Percentiles rank a stretch among this genome's conserved stretches.
These are phyloP conservation scores for Tetraselmis striata DNA, from an alignment of 139 green algal genomes.

Conservation along the genomic window DNA sequence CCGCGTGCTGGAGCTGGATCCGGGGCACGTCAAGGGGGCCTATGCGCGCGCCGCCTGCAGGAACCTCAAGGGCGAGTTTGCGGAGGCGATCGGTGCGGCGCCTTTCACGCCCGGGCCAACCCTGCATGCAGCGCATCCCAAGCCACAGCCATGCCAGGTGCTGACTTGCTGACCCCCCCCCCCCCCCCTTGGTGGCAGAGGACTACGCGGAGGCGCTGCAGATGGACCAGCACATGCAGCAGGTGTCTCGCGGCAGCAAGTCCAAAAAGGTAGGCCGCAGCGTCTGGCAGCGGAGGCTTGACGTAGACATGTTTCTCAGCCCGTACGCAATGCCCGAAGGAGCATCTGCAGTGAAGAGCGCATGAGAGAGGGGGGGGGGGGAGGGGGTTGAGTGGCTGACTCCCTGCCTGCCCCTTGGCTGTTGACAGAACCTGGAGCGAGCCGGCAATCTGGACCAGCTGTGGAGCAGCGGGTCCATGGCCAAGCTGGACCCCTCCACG, in stretches of 20 bases:
- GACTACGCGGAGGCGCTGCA: constrained; percentile 47
- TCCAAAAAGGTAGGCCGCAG: not conserved
- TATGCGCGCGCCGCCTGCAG: constrained; percentile 63
- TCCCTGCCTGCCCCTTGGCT: too few species aligned
- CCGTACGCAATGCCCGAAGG: too few species aligned
- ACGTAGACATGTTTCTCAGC: too few species aligned
- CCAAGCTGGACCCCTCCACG: not conserved
- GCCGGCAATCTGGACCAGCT: not conserved
- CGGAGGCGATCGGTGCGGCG: constrained; percentile 51
- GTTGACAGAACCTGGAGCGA: not conserved
- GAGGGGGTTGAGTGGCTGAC: too few species aligned
- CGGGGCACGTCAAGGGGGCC: constrained; percentile 60
- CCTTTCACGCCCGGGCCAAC: not conserved
- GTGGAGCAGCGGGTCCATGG: not conserved
- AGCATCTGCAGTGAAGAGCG: too few species aligned
- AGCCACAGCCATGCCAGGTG: not conserved
- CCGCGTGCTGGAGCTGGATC: constrained; percentile 51
- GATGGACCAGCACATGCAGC: constrained; percentile 22
- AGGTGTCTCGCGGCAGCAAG: not conserved
- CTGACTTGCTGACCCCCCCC: too few species aligned
- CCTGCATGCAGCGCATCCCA: not conserved
- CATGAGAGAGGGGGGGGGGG: too few species aligned
- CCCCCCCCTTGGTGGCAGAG: too few species aligned
- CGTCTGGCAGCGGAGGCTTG: too few species aligned
- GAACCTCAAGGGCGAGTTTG: constrained; percentile 58